Conservation (phyloP, 2,329 filamentous ascomycete species). For the Xylariales sp. region DNA sequence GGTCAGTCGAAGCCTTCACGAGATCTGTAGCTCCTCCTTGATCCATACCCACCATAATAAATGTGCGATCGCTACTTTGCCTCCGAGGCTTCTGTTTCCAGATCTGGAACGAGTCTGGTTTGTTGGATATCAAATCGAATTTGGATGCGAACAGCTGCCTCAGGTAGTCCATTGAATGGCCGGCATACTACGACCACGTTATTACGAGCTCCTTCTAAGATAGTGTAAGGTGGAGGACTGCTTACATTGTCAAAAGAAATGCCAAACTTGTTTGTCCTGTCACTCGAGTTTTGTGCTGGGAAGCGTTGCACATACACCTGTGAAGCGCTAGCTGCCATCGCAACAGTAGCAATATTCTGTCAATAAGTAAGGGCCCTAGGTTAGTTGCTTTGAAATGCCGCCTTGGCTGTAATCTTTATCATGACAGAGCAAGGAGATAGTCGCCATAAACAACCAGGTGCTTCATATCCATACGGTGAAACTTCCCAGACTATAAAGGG, state of each 20-base stretch:
- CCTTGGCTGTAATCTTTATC: background rate
- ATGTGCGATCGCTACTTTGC: background rate
- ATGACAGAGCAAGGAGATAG: background rate
- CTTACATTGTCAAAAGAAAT: slow-evolving; percentile 26
- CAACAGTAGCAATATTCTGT: background rate
- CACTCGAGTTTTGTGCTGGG: background rate
- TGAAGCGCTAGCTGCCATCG: background rate
- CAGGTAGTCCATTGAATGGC: background rate
- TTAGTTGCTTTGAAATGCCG: background rate
- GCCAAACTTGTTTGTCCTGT: slow-evolving; percentile 19
- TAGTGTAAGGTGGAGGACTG: no score
- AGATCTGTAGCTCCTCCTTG: background rate
- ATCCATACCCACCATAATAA: slow-evolving; percentile 22
- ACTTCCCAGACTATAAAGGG: background rate
- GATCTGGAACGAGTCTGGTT: slow-evolving; percentile 15
- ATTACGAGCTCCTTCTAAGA: background rate
- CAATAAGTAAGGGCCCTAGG: background rate
- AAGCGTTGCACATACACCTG: slow-evolving; percentile 5
- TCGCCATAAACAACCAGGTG: no score
- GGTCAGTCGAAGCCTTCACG: background rate
- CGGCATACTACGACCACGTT: background rate
- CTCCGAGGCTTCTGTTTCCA: background rate
- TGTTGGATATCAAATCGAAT: slow-evolving; percentile 2
- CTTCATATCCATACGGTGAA: no score
- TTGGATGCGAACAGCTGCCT: slow-evolving; percentile 3